Evolutionary conservation across 768 basidiomycete genomes (phyloP), one percentile per base, ranked within the genome.

Genomic region (Boletellus ananas): DNA sequence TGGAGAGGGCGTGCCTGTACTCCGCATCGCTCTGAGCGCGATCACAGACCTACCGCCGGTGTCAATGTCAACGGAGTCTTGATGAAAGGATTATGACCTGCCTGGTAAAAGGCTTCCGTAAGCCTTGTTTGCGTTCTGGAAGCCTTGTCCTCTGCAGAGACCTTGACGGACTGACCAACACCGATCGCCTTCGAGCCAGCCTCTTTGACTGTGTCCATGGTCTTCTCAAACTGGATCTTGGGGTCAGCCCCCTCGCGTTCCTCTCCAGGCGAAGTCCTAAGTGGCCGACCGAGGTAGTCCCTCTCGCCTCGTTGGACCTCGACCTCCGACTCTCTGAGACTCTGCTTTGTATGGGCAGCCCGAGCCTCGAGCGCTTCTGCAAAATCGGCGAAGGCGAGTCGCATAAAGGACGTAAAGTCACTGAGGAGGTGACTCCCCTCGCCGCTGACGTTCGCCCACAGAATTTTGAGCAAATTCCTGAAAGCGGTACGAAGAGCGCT

Each of bases 351-450:
- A 2, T 59, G 54, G 3, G 72, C 68, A 0, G 85, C 87, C 44
- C 74, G 71, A 0, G 64, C 58, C 55, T 85, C 80, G 17, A 87
- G 51, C 16, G 76, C 65, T 45, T 84, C 84, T 1, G 85, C 84
- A 0, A 79, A 76, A 48, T 88, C 84, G 0, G 85, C 84, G 38
- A 87, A 67, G 3, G 83, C 76, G 27, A 85, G 74, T 0, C 87
- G 80, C 1, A 75, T 57, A 55, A 87, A 80, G 25, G 84, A 86
- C 6, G 82, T 72, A 57, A 87, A 77, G 63, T 88, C 86, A 46
- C 73, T 66, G 56, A 84, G 70, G 21, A 85, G 68, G 31, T 74
- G 74, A 37, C 70, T 66, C 13, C 79, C 77, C 60, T 85, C 84
- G 4, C 76, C 71, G 0, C 77, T 67, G 21, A 83, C 39, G 25